Percentiles rank a stretch among this genome's conserved stretches.
These are phyloP conservation scores for Corchorus capsularis DNA, from an alignment of 345 rosid genomes.

Conservation along the genomic window DNA sequence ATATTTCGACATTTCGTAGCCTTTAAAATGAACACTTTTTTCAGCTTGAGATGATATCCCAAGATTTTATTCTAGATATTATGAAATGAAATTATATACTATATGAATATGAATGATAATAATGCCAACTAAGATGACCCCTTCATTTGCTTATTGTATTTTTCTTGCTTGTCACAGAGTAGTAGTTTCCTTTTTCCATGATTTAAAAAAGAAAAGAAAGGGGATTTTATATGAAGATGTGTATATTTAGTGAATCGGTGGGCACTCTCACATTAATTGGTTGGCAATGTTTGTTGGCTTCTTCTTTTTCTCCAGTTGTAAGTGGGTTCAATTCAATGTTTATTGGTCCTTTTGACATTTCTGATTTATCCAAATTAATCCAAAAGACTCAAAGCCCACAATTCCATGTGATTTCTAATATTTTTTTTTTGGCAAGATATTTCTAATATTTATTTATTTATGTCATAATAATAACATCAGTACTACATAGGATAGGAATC, in stretches of 20 bases:
- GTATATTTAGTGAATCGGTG: neutral
- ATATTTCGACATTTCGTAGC: neutral
- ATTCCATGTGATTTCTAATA: slow-evolving; percentile 32
- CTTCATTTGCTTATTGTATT: neutral
- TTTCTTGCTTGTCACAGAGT: neutral
- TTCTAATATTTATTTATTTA: too few species aligned
- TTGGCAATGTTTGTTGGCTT: neutral
- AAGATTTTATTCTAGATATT: slow-evolving; percentile 19
- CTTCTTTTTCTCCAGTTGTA: neutral
- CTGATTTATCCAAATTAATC: neutral
- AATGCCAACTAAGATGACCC: neutral
- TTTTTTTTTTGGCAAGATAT: too few species aligned
- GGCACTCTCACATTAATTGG: slow-evolving; percentile 4
- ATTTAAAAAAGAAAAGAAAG: neutral
- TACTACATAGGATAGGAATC: neutral
- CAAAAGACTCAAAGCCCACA: slow-evolving; percentile 17
- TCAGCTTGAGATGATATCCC: slow-evolving; percentile 15
- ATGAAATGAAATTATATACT: neutral
- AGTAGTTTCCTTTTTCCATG: neutral
- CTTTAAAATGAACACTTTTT: slow-evolving; percentile 14
- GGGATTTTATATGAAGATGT: neutral
- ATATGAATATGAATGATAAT: neutral
- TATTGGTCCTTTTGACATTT: neutral
- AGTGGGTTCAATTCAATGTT: slow-evolving; percentile 6
- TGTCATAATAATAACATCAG: slow-evolving; percentile 12